phyloP scores from a whole-genome alignment of 805 yeast genomes.

The Cyberlindnera nakhonratchasimensis region DNA sequence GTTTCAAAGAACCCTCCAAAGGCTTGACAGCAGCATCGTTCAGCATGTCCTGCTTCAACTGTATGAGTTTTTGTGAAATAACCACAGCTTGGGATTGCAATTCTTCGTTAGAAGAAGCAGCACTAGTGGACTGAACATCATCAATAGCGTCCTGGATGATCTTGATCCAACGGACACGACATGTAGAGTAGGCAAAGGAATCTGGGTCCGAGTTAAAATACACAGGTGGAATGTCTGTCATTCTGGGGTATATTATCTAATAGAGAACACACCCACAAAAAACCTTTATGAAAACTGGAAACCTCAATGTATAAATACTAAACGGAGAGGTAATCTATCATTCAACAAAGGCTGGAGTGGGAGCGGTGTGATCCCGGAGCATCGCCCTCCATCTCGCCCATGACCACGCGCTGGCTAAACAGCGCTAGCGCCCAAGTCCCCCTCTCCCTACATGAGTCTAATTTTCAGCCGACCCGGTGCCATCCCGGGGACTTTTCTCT shows the following conservation, averaged over 20 bases:
- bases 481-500: too few relatives aligned
- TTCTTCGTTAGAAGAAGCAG: conserved; percentile 27
- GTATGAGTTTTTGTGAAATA: conserved; percentile 40
- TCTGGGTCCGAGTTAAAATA: conserved; percentile 65
- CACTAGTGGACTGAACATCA: conserved; percentile 48
- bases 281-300: neutral
- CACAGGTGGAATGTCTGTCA: conserved; percentile 29
- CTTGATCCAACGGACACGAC: conserved; percentile 81
- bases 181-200: conserved; percentile 83
- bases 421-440: too few relatives aligned
- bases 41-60: conserved; percentile 42
- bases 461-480: too few relatives aligned
- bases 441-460: too few relatives aligned
- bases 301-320: neutral
- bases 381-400: too few relatives aligned
- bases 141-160: conserved; percentile 65
- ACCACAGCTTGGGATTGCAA: conserved; percentile 42
- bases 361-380: too few relatives aligned
- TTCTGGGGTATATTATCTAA: neutral
- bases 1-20: conserved; percentile 42
- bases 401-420: too few relatives aligned
- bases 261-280: neutral
- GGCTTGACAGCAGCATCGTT: conserved; percentile 40
- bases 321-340: neutral
- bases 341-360: too few relatives aligned